A percentile compares a stretch with the other conserved stretches of the same genome.
phyloP scores from a whole-genome alignment of 306 rosid species.

The Trifolium repens region DNA sequence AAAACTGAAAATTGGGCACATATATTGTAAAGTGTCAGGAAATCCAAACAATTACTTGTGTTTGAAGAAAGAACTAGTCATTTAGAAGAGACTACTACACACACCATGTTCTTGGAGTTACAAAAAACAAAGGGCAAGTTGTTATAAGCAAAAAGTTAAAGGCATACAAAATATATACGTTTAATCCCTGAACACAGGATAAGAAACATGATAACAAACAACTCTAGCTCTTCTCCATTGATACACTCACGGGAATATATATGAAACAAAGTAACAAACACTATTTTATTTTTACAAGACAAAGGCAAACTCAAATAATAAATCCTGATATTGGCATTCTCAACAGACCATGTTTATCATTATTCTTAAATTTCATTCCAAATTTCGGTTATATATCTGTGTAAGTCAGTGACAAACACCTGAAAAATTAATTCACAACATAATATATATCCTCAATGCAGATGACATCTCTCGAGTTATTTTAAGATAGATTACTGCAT shows the following conservation, averaged over 20 bases:
- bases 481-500: neutral
- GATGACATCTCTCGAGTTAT: neutral
- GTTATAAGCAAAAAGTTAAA: neutral
- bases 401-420: neutral
- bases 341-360: neutral
- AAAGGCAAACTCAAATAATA: conserved; percentile 2
- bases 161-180: neutral
- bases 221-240: neutral
- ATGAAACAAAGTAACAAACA: neutral
- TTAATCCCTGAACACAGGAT: conserved; percentile 2
- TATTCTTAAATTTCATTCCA: neutral
- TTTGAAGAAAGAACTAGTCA: neutral
- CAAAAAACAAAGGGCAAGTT: neutral
- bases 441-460: neutral
- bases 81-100: neutral
- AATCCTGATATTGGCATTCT: neutral
- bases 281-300: neutral
- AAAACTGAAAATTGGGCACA: neutral
- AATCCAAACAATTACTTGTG: neutral
- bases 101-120: conserved; percentile 23
- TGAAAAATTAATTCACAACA: conserved; percentile 1
- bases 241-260: neutral
- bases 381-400: neutral
- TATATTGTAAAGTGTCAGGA: conserved; percentile 2
- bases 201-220: too few species aligned